phyloP scores from a whole-genome alignment of 495 filamentous ascomycete genomes.

The Neurospora discreta region DNA sequence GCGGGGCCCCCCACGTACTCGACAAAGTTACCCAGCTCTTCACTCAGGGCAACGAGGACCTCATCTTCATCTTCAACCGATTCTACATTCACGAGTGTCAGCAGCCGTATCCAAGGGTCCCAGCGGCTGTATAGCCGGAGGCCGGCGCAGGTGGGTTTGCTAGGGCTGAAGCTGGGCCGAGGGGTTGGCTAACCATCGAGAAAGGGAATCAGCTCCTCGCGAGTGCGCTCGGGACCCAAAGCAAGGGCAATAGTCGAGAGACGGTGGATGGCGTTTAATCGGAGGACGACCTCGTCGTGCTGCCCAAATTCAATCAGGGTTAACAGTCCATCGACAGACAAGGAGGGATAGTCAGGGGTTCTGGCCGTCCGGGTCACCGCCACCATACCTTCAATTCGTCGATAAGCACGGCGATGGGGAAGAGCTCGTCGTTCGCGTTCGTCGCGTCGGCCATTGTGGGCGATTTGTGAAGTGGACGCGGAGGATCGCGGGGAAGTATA shows the following conservation, averaged over 20 bases:
- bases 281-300: conserved; percentile 97
- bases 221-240: conserved; percentile 85
- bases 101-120: not conserved
- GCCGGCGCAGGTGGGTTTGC: not conserved
- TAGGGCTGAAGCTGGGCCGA: not conserved
- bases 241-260: conserved; percentile 96
- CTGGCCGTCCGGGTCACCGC: conserved; percentile 11
- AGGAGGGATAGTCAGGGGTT: not conserved
- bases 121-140: not conserved
- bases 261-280: conserved; percentile 95
- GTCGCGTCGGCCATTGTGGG: conserved; percentile 44
- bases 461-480: conserved; percentile 10
- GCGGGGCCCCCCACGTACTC: conserved; percentile 95
- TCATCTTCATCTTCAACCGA: conserved; percentile 98
- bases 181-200: conserved; percentile 63
- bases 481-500: conserved; percentile 4
- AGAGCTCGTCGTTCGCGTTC: conserved; percentile 81
- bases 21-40: conserved; percentile 90
- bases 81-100: conserved; percentile 43
- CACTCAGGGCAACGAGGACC: conserved; percentile 90
- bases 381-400: conserved; percentile 88
- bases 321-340: not conserved
- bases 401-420: conserved; percentile 97
- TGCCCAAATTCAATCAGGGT: conserved; percentile 28
- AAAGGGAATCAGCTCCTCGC: conserved; percentile 97